A percentile compares a stretch with the other conserved stretches of the same genome.
These are phyloP conservation scores for Inga laurina DNA, from an alignment of 306 rosid species.

Conservation along the genomic window DNA sequence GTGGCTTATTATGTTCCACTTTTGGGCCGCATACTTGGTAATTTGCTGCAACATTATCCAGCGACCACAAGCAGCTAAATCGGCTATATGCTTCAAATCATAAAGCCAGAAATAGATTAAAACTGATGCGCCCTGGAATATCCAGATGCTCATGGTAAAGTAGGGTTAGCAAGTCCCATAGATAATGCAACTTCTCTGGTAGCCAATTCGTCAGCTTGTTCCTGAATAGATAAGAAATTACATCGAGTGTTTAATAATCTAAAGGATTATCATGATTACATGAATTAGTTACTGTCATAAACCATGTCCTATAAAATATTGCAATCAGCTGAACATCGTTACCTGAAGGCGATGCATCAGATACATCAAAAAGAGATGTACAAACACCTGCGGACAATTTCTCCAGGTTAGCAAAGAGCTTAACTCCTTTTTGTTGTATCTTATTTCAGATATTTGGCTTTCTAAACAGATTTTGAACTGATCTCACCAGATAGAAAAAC, in stretches of 20 bases:
- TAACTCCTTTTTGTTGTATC: conserved; percentile 17
- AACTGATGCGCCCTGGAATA: conserved; percentile 27
- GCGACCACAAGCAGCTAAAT: conserved; percentile 33
- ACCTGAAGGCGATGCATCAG: conserved; percentile 97
- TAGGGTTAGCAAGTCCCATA: conserved; percentile 80
- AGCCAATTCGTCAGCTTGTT: conserved; percentile 71
- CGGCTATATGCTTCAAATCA: conserved; percentile 34
- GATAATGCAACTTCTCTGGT: conserved; percentile 85
- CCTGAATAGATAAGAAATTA: conserved; percentile 50
- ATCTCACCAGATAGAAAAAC: conserved; percentile 83
- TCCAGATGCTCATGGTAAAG: conserved; percentile 54
- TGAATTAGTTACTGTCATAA: conserved; percentile 6
- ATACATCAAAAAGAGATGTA: conserved; percentile 96
- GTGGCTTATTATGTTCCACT: neutral
- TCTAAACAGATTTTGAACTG: neutral
- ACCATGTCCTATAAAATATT: neutral
- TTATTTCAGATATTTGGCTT: conserved; percentile 18
- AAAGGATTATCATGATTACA: conserved; percentile 15
- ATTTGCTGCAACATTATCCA: conserved; percentile 28
- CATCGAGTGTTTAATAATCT: conserved; percentile 7
- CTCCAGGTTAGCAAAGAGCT: conserved; percentile 37
- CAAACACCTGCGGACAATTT: conserved; percentile 76
- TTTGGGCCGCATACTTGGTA: conserved; percentile 27
- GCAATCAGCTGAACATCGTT: conserved; percentile 11
- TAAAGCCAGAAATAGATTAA: conserved; percentile 25